A percentile compares a stretch with the other conserved stretches of the same genome.
These are phyloP conservation scores for Paramecium sonneborni DNA, from an alignment of 73 alveolate genomes.

Conservation along the genomic window DNA sequence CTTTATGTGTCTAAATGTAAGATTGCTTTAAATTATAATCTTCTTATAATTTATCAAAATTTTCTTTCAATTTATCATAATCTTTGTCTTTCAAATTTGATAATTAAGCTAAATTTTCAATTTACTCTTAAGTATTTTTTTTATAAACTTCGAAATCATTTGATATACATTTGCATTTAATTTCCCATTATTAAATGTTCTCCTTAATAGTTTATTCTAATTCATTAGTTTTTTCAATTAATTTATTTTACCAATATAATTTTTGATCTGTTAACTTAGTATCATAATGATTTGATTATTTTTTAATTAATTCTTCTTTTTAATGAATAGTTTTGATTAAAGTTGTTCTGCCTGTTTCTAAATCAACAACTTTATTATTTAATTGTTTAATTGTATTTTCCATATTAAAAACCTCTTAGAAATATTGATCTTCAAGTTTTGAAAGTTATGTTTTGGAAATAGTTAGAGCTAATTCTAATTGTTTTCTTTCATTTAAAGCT, in stretches of 20 bases:
- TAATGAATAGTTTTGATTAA: background rate
- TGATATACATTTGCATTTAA: background rate
- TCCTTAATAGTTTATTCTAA: background rate
- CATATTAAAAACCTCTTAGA: background rate
- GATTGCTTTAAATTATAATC: background rate
- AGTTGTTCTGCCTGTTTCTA: background rate
- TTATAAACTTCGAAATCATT: background rate
- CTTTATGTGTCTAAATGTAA: background rate
- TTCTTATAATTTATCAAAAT: background rate
- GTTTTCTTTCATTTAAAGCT: background rate
- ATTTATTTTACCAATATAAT: background rate
- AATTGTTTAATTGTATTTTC: background rate
- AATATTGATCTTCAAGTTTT: background rate
- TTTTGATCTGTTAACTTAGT: background rate
- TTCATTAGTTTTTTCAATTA: background rate
- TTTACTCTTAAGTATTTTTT: background rate
- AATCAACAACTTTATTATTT: background rate
- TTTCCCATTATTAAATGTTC: background rate
- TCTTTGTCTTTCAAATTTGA: background rate
- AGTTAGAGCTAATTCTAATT: background rate
- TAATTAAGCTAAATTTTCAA: background rate
- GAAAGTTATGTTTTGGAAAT: background rate
- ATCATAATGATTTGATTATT: background rate
- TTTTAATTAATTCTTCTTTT: background rate
- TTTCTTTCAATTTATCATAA: background rate